phyloP scores from a whole-genome alignment of 2,329 filamentous ascomycete species.

The Myrmaecium sp. region DNA sequence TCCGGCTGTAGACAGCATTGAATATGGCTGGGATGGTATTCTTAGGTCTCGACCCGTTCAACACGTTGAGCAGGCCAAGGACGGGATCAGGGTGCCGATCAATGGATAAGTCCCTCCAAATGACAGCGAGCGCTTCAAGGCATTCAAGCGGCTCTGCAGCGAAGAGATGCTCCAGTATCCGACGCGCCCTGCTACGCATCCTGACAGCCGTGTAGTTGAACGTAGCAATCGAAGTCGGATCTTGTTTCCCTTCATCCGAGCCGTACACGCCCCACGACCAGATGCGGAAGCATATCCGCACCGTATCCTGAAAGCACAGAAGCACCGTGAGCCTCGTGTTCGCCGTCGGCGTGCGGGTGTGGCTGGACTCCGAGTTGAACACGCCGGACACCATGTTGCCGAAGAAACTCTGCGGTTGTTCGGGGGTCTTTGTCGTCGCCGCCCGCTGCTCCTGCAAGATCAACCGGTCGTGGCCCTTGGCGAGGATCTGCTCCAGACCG shows the following conservation, averaged over 20 bases:
- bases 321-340: conserved; percentile 88
- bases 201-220: conserved; percentile 82
- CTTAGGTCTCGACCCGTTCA: conserved; percentile 80
- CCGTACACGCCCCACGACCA: conserved; percentile 80
- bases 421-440: conserved; percentile 56
- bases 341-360: conserved; percentile 67
- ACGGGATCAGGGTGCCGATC: too few relatives aligned
- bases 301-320: conserved; percentile 91
- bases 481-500: conserved; percentile 78
- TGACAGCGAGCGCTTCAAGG: conserved; percentile 72
- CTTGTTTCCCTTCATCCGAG: conserved; percentile 38
- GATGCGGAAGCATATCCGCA: conserved; percentile 79
- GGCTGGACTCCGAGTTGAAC: conserved; percentile 61
- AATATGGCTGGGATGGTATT: conserved; percentile 88
- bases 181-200: conserved; percentile 75
- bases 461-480: conserved; percentile 69
- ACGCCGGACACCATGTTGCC: conserved; percentile 89
- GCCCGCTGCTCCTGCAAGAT: conserved; percentile 56
- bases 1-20: conserved; percentile 89
- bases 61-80: conserved; percentile 72
- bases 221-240: conserved; percentile 56
- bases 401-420: conserved; percentile 76
- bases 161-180: conserved; percentile 84
- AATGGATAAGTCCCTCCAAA: too few relatives aligned
- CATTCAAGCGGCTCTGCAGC: conserved; percentile 85